Evolutionary conservation across 2,329 filamentous ascomycete species (phyloP), one percentile per base, ranked within the genome.

Genomic region (Tolypocladium pustulatum): DNA sequence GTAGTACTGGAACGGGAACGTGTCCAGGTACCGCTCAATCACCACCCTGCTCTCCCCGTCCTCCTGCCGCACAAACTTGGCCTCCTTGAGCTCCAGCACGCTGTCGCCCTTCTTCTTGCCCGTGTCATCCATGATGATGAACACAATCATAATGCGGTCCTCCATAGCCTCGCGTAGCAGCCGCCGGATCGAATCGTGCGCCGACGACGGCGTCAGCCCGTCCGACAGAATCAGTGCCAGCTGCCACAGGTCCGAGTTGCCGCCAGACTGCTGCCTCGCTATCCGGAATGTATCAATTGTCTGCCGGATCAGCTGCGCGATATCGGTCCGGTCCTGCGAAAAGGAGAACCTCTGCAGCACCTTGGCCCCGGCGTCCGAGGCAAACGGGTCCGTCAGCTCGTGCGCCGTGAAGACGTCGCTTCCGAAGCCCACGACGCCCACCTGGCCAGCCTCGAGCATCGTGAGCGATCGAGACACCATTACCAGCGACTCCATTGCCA

Each of bases 1-100:
- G 71, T 97, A 99, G 76, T 97, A 99, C 71, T 89, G 86, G 76
- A 99, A 99, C 0, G 95, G 94, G 73, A 99, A 99, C 9, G 86
- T 88, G 72, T 99, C 95, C 65, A 99, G 82, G 71, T 99, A 99
- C 67, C 90, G 85, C 77, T 91, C 88, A 72, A 95, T 91, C 66
- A 88, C 87, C 58, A 97, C 83, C 67, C 85, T 82, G 61, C 86
- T 75, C 75, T 85, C 75, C 72, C 82, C 73, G 65, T 73, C 78
- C 68, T 41, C 54, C 32, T 90, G 86, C 60, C 81, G 82, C 63
- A 88, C 83, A 69, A 97, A 97, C 69, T 85, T 85, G 41, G 91
- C 93, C 73, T 91, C 88, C 71, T 91, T 91, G 66, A 97, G 80
- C 70, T 97, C 91, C 67, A 97, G 75, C 61, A 99, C 95, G 66